These are phyloP conservation scores for Delitschia confertaspora DNA, from an alignment of 495 filamentous ascomycete species.

Conservation along the genomic window DNA sequence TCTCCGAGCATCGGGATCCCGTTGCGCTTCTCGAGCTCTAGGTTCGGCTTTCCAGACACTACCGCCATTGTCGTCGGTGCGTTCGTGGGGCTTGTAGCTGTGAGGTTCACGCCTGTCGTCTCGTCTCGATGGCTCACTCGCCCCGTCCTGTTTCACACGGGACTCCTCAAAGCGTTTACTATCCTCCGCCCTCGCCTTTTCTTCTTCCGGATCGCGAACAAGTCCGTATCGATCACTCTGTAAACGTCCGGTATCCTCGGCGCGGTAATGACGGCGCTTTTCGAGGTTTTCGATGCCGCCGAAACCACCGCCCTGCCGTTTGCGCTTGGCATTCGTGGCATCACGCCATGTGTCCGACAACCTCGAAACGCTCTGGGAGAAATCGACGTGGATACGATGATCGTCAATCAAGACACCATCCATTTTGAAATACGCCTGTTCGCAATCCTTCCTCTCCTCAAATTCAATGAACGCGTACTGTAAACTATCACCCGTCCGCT, in stretches of 20 bases:
- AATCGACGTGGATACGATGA: constrained; percentile 96
- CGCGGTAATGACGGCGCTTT: constrained; percentile 82
- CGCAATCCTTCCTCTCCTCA: constrained; percentile 81
- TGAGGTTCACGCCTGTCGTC: too few relatives aligned
- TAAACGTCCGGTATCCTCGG: constrained; percentile 46
- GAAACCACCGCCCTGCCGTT: constrained; percentile 65
- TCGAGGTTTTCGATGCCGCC: constrained; percentile 80
- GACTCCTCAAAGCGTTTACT: constrained; percentile 2
- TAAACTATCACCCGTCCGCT: constrained; percentile 84
- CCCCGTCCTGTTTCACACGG: constrained; percentile 1
- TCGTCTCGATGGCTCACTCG: too few relatives aligned
- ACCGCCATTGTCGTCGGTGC: too few relatives aligned
- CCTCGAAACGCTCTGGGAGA: constrained; percentile 89
- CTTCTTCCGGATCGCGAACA: constrained; percentile 67
- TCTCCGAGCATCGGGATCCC: constrained; percentile 13
- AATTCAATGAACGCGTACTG: constrained; percentile 99
- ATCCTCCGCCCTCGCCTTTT: constrained; percentile 31
- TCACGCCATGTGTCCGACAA: constrained; percentile 85
- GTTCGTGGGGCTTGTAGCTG: too few relatives aligned
- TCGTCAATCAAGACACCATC: constrained; percentile 93
- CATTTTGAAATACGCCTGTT: constrained; percentile 98
- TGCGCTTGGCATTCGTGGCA: constrained; percentile 76
- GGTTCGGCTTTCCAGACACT: too few relatives aligned
- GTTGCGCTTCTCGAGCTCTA: too few relatives aligned
- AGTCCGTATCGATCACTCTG: constrained; percentile 54